Percentiles rank a stretch among this genome's conserved stretches.
These are phyloP conservation scores for Anacardium occidentale DNA, from an alignment of 345 rosid species.

Conservation along the genomic window DNA sequence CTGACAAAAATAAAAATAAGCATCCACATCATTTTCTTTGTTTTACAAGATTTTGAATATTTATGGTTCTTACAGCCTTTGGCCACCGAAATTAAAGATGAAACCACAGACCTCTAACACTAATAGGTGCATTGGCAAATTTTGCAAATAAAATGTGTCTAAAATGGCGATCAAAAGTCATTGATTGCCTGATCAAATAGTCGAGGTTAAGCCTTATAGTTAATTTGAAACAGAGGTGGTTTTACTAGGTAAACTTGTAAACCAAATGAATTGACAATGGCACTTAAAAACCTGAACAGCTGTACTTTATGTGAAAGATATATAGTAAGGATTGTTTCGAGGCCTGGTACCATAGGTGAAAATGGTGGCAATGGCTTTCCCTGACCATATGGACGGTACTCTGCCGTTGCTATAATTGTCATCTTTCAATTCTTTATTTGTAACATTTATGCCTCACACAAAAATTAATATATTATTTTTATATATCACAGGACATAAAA, in stretches of 20 bases:
- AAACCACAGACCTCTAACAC: neutral
- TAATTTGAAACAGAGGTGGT: neutral
- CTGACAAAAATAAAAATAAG: slow-evolving; percentile 40
- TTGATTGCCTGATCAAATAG: neutral
- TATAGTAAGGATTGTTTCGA: neutral
- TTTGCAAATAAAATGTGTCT: neutral
- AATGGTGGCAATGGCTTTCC: neutral
- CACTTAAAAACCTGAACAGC: neutral
- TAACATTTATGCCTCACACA: neutral
- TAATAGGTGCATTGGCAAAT: neutral
- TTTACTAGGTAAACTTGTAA: neutral
- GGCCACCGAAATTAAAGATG: slow-evolving; percentile 5
- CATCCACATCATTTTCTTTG: slow-evolving; percentile 33
- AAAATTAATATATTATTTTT: neutral
- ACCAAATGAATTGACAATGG: neutral
- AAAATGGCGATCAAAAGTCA: neutral
- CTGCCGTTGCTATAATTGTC: neutral
- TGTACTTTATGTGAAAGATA: neutral
- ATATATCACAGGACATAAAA: neutral
- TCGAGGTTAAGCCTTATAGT: neutral
- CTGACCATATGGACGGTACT: neutral
- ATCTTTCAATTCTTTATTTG: neutral
- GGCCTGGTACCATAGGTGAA: neutral
- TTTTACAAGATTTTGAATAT: slow-evolving; percentile 8
- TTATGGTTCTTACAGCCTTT: neutral